Conservation (phyloP, 345 rosid species). For the Physaria fendleri region DNA sequence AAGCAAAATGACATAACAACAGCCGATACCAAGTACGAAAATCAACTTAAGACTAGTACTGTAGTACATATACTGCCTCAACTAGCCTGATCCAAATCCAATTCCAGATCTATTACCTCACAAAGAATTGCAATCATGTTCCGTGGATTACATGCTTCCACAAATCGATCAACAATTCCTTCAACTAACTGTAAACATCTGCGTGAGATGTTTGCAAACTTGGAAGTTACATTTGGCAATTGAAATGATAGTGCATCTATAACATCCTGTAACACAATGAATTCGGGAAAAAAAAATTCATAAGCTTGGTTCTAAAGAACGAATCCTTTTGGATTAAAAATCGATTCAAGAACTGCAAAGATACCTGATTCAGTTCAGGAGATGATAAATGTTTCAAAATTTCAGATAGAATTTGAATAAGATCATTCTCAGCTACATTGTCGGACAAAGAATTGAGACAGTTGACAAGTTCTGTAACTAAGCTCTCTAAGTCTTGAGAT, state of each 20-base stretch:
- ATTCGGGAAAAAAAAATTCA: not conserved
- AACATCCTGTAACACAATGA: conserved; percentile 38
- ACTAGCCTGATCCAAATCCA: not conserved
- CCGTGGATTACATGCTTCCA: conserved; percentile 58
- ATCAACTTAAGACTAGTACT: not conserved
- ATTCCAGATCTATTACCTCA: conserved; percentile 41
- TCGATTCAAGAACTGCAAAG: not conserved
- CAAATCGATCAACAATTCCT: conserved; percentile 40
- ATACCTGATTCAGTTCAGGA: conserved; percentile 55
- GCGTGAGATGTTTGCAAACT: conserved; percentile 48
- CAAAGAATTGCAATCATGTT: conserved; percentile 85
- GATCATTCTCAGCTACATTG: conserved; percentile 28
- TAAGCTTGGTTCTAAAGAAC: not conserved
- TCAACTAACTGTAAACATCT: conserved; percentile 46
- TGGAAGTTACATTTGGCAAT: conserved; percentile 60
- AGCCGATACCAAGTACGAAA: not conserved
- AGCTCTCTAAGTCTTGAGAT: conserved; percentile 31
- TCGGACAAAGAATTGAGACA: conserved; percentile 44
- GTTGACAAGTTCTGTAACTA: conserved; percentile 39
- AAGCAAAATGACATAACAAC: not conserved
- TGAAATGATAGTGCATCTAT: conserved; percentile 67
- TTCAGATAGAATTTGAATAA: conserved; percentile 38
- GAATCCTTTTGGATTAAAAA: not conserved
- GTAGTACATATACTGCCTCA: not conserved
- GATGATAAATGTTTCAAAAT: conserved; percentile 37